These are phyloP conservation scores for Ogataea thermomethanolica DNA, from an alignment of 805 yeast species.

Conservation along the genomic window DNA sequence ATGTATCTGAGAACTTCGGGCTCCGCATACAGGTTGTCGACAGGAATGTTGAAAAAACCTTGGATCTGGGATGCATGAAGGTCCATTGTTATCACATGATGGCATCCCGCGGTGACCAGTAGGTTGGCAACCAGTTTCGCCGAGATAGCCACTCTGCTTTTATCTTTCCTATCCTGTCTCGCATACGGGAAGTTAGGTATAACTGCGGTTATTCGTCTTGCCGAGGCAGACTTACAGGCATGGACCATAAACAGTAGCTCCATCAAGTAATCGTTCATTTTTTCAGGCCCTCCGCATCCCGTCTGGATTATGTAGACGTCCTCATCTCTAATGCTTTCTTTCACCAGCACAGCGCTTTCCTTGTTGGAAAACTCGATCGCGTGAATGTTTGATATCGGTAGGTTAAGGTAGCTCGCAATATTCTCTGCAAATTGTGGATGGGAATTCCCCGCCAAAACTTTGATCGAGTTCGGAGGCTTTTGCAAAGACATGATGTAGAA, in stretches of 20 bases:
- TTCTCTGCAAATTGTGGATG: slow-evolving; percentile 80
- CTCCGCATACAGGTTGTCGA: slow-evolving; percentile 92
- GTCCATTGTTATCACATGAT: slow-evolving; percentile 95
- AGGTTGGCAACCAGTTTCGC: slow-evolving; percentile 92
- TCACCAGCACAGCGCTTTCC: slow-evolving; percentile 85
- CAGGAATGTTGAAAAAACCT: slow-evolving; percentile 94
- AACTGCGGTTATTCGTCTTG: slow-evolving; percentile 89
- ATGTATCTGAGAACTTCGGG: slow-evolving; percentile 85
- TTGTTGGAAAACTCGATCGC: slow-evolving; percentile 83
- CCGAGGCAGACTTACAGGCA: slow-evolving; percentile 95
- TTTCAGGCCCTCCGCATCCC: slow-evolving; percentile 75
- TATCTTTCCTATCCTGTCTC: slow-evolving; percentile 95
- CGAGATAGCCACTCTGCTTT: slow-evolving; percentile 92
- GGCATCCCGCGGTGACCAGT: slow-evolving; percentile 90
- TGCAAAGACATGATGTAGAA: slow-evolving; percentile 29
- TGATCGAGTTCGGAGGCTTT: slow-evolving; percentile 43
- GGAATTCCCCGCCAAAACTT: slow-evolving; percentile 60
- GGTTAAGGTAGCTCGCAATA: slow-evolving; percentile 63
- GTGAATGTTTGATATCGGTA: slow-evolving; percentile 68
- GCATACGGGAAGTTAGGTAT: slow-evolving; percentile 97
- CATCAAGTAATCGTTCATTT: slow-evolving; percentile 79
- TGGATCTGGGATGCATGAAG: slow-evolving; percentile 97
- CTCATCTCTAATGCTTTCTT: slow-evolving; percentile 87
- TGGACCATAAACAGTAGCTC: slow-evolving; percentile 86
- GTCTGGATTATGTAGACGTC: slow-evolving; percentile 84